Base-by-base conservation (phyloP, 306 rosid genomes). In the Myrica gale region DNA sequence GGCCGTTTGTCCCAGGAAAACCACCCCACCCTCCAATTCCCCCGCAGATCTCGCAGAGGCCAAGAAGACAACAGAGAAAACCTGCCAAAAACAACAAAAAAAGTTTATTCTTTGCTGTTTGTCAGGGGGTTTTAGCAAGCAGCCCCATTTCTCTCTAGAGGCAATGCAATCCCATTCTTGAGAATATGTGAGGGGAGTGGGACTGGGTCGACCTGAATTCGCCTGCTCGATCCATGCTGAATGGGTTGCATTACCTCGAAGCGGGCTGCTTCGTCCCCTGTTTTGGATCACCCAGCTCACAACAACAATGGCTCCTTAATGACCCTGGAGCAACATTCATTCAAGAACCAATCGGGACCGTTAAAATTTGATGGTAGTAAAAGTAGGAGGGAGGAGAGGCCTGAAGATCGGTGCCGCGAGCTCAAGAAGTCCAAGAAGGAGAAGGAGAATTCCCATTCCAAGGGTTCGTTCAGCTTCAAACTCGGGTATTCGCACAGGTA, bases 241-340 rank as follows among this genome's bases (percentile, higher is more conserved):
- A 96, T 96, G 99, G 98, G 98, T 90, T 96, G 97, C 86, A 85
- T 96, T 79, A 89, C 63, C 87, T 96, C 99, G 32, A 96, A 92
- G 76, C 58, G 52, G 62, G 21, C 68, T 17, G 41, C 77, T 21
- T 66, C 70, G 5, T 73, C 88, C 19, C 82, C 84, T 57, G 67
- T 63, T 73, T 44, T 68, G 13, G 81, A 69, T 44, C 44, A 70
- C 58, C 37, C 74, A 12, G 63, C 57, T 44, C 5, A 9, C 68
- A 66, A 66, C 5, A n/a, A 67, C 20, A 82, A 88, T 75, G 92
- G 73, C 44, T 75, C 86, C 3, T 78, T 16, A 0, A 7, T 73
- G 20, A 46, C 32, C 5, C 17, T 60, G 19, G 68, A 79, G 9
- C 63, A 66, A 20, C 63, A 21, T 67, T 42, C 82, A 4, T 51